phyloP scores from a whole-genome alignment of 1,284 basidiomycete genomes.

The Tylopilus sp. region DNA sequence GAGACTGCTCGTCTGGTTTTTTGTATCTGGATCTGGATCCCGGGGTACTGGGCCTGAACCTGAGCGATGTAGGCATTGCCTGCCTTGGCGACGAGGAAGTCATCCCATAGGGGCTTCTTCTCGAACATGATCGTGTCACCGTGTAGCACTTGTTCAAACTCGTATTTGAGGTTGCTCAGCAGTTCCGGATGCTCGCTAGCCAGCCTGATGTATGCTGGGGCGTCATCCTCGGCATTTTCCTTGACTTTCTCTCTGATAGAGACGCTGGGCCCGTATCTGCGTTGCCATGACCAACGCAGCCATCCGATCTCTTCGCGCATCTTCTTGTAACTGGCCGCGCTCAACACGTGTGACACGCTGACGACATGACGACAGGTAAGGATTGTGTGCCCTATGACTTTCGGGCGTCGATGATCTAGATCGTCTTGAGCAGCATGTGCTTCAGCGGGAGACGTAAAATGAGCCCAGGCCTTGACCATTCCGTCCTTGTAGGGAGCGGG shows the following conservation, averaged over 20 bases:
- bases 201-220: conserved; percentile 42
- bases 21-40: conserved; percentile 46
- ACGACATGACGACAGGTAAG: conserved; percentile 52
- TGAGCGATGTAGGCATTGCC: conserved; percentile 48
- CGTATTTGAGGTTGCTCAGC: conserved; percentile 52
- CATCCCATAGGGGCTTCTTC: conserved; percentile 59
- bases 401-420: conserved; percentile 46
- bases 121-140: conserved; percentile 56
- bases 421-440: conserved; percentile 49
- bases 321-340: conserved; percentile 36
- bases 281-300: conserved; percentile 33
- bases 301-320: conserved; percentile 40
- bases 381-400: conserved; percentile 40
- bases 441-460: conserved; percentile 47
- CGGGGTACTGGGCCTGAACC: conserved; percentile 39
- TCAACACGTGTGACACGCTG: conserved; percentile 46
- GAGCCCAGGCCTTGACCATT: conserved; percentile 51
- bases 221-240: conserved; percentile 21
- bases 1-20: conserved; percentile 44
- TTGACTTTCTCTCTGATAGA: conserved; percentile 26
- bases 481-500: conserved; percentile 54
- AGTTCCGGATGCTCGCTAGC: conserved; percentile 46
- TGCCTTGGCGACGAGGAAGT: conserved; percentile 46
- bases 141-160: conserved; percentile 56
- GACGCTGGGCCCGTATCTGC: conserved; percentile 27